Base-by-base conservation (phyloP, 1,284 basidiomycete species). In the Cryptococcus maquisensis region DNA sequence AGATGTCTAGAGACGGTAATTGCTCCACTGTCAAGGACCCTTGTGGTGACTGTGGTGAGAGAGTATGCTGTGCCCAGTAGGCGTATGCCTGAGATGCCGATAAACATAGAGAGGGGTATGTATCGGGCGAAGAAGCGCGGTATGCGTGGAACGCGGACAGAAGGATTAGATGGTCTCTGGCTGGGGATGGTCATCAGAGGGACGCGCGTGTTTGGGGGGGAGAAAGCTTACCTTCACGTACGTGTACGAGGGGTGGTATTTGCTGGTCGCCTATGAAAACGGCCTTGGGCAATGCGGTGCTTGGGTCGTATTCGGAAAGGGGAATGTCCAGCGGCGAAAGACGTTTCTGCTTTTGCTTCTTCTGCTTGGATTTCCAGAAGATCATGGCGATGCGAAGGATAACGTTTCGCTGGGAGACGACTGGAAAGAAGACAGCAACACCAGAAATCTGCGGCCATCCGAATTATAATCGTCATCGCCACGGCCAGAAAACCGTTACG, bases 1-100 rank as follows among this genome's bases (percentile, higher is more conserved):
- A 49, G 1, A 70, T 61, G 1, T 49, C 52, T 40, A 70, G 47
- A 5, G 55, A 49, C 3, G 66, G 66, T 18, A 67, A 51, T 52
- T 51, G 49, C 4, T 65, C 59, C 20, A 44, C 32, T 16, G 18
- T 20, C 16, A 53, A 18, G 12, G 38, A 12, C 13, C 12, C 36
- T 15, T 43, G 26, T 26, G 35, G 7, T 8, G 16, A 16, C 18
- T 41, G 43, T 35, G 23, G 26, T 13, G 32, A 26, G 9, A 51
- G 40, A 12, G 47, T 38, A 42, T 54, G 36, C 16, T 57, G 49
- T 13, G 37, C 56, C 56, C 56, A 58, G 36, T 49, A 20, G 1
- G 47, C 37, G 47, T 58, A 58, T 9, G 41, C 35, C 28, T 36
- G 39, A 12, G 56, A 44, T 7, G 53, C 53, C 16, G 18, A 15